Conservation (phyloP, 1,139 yeast genomes). For the Suhomyces kunorum region DNA sequence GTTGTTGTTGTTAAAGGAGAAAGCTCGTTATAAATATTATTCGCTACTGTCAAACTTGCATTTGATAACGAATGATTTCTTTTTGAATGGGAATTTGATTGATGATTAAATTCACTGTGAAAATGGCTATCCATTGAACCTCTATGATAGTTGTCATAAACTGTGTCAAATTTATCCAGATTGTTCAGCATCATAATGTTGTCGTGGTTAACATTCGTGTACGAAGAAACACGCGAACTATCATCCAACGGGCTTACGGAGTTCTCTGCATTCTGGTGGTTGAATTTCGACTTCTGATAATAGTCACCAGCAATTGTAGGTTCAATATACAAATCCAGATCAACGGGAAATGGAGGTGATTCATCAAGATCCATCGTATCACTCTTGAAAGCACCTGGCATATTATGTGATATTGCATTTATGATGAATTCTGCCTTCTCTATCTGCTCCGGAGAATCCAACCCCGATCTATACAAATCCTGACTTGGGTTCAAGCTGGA, state of each 20-base stretch:
- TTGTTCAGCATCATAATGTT: conserved; percentile 5
- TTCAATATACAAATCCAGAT: conserved; percentile 27
- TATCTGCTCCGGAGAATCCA: conserved; percentile 8
- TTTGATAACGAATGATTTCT: conserved; percentile 13
- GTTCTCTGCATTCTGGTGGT: conserved; percentile 8
- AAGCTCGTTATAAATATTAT: conserved; percentile 28
- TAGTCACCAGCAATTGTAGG: conserved; percentile 2
- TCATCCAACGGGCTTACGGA: conserved; percentile 15
- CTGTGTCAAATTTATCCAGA: background rate
- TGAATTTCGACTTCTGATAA: conserved; percentile 1
- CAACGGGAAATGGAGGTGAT: conserved; percentile 43
- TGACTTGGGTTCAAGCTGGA: conserved; percentile 7
- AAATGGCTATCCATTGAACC: conserved; percentile 18
- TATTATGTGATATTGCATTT: conserved; percentile 20
- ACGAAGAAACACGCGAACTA: conserved; percentile 16
- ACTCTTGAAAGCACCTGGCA: conserved; percentile 37
- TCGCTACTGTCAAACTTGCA: conserved; percentile 11
- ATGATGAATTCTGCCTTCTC: conserved; percentile 6
- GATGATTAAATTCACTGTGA: conserved; percentile 8
- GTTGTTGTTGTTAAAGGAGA: conserved; percentile 51
- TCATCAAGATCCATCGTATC: conserved; percentile 43
- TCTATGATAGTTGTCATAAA: conserved; percentile 5
- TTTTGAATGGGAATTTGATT: conserved; percentile 9
- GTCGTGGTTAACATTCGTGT: conserved; percentile 10
- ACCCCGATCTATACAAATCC: conserved; percentile 7